Conservation (phyloP, 2,329 filamentous ascomycete genomes). For the Didymellaceae sp. region DNA sequence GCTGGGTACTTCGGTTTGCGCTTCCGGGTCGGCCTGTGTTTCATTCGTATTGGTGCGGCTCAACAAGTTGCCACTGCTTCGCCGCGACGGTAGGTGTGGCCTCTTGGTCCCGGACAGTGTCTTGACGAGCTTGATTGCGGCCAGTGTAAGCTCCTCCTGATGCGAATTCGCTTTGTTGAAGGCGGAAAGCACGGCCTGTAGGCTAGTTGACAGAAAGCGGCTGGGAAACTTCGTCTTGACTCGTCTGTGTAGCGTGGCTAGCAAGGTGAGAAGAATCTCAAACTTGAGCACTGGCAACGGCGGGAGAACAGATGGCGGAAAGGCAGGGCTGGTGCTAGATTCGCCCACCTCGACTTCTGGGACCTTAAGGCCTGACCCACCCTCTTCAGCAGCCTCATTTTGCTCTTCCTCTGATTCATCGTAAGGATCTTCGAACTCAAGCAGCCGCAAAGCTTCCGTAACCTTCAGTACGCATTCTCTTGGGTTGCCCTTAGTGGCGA, state of each 20-base stretch:
- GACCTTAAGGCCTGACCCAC: constrained; percentile 24
- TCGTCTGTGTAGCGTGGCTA: constrained; percentile 74
- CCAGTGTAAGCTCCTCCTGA: constrained; percentile 69
- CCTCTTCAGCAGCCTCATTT: constrained; percentile 38
- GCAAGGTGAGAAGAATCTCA: constrained; percentile 72
- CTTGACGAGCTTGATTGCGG: constrained; percentile 73
- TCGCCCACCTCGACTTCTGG: constrained; percentile 38
- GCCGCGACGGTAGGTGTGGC: constrained; percentile 67
- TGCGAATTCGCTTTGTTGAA: constrained; percentile 66
- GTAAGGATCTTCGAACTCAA: constrained; percentile 58
- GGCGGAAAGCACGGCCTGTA: constrained; percentile 72
- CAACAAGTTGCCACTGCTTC: constrained; percentile 58
- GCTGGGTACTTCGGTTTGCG: constrained; percentile 53
- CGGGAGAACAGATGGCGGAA: constrained; percentile 30
- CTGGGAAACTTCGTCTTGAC: constrained; percentile 81
- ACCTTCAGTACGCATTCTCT: constrained; percentile 83
- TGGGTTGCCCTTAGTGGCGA: constrained; percentile 79
- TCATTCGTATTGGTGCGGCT: constrained; percentile 43
- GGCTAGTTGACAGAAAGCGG: constrained; percentile 77
- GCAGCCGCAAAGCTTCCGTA: constrained; percentile 71
- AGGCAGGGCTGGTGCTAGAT: constrained; percentile 40
- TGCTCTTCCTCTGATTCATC: constrained; percentile 62
- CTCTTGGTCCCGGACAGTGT: constrained; percentile 71
- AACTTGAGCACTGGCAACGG: constrained; percentile 63
- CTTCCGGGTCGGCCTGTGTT: constrained; percentile 63